Evolutionary conservation across 1,139 yeast species (phyloP).

Genomic region (Suhomyces chickasaworum): DNA sequence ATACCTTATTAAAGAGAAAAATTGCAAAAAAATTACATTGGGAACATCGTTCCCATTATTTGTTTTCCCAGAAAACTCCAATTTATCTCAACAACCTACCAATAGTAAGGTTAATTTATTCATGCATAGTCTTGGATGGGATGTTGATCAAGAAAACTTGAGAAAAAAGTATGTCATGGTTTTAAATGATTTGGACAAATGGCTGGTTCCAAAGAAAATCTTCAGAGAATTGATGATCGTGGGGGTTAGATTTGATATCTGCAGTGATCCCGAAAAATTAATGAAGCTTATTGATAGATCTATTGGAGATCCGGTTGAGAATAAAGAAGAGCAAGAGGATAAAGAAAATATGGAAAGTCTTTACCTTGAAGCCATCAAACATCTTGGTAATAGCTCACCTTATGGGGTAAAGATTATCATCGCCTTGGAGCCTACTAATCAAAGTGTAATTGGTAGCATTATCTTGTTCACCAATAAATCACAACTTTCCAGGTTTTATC

Average conservation of each 20-base stretch:
- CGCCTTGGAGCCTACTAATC: constrained; percentile 58
- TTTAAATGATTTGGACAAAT: constrained; percentile 38
- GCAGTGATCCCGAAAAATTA: constrained; percentile 44
- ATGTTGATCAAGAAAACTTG: constrained; percentile 19
- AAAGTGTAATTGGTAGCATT: constrained; percentile 56
- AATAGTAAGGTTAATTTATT: constrained; percentile 31
- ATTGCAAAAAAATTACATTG: constrained; percentile 44
- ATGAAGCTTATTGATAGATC: constrained; percentile 35
- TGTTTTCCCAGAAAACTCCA: constrained; percentile 40
- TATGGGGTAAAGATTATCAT: constrained; percentile 52
- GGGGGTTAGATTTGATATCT: constrained; percentile 60
- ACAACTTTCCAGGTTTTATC: constrained; percentile 51
- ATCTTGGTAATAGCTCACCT: constrained; percentile 19
- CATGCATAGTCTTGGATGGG: constrained; percentile 46
- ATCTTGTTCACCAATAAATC: constrained; percentile 55
- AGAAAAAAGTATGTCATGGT: constrained; percentile 39
- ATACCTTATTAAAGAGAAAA: constrained; percentile 49
- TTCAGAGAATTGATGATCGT: constrained; percentile 60
- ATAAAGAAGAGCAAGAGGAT: constrained; percentile 15
- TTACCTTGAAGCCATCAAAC: constrained; percentile 25
- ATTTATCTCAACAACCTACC: constrained; percentile 16
- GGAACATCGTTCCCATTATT: constrained; percentile 59
- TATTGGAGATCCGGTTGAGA: constrained; percentile 9
- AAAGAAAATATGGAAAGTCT: constrained; percentile 20
- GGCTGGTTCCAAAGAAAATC: constrained; percentile 59